Evolutionary conservation across 768 basidiomycete species (phyloP).

Genomic region (Serendipita sp.): DNA sequence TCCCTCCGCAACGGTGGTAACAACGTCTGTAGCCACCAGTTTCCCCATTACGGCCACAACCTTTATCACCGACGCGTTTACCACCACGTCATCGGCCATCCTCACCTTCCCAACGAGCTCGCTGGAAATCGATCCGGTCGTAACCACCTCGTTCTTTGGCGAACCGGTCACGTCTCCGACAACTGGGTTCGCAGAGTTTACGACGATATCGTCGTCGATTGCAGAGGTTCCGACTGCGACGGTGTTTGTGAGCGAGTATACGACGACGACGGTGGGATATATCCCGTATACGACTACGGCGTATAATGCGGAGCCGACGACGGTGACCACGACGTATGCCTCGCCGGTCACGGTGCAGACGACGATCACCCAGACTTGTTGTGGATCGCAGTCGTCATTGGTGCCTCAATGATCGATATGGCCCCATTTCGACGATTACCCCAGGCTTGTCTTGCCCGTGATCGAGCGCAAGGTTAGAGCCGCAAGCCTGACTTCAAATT

Average conservation of each 20-base stretch:
- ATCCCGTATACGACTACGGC: neutral
- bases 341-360: neutral
- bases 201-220: no score
- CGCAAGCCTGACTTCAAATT: no score
- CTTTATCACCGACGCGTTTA: neutral
- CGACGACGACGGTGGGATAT: neutral
- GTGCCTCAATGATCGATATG: no score
- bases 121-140: neutral
- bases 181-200: neutral
- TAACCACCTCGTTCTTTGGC: neutral
- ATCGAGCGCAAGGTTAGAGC: no score
- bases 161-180: neutral
- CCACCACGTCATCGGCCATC: neutral
- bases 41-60: neutral
- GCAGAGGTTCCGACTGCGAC: neutral
- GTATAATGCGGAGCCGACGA: no score
- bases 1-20: neutral
- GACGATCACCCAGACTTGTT: no score
- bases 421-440: no score
- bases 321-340: no score
- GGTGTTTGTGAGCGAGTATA: neutral
- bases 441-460: no score
- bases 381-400: no score
- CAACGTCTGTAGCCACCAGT: neutral
- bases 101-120: neutral